These are phyloP conservation scores for Pseudogymnoascus destructans DNA, from an alignment of 2,329 filamentous ascomycete species.

Conservation along the genomic window DNA sequence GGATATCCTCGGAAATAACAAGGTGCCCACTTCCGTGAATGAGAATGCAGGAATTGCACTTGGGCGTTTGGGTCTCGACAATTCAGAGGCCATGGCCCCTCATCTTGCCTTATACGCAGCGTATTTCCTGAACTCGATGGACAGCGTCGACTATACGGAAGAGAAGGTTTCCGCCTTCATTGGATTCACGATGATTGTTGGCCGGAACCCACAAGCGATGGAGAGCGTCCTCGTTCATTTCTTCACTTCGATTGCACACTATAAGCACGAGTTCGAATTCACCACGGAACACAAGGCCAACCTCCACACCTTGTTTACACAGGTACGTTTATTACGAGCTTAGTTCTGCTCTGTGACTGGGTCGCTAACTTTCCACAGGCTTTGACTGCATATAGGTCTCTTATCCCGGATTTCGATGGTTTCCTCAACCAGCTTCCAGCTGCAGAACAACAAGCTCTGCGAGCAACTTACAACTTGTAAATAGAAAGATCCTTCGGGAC, in stretches of 20 bases:
- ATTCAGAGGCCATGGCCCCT: slow-evolving; percentile 61
- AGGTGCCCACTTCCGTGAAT: slow-evolving; percentile 72
- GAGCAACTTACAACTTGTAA: slow-evolving; percentile 25
- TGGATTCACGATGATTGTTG: slow-evolving; percentile 75
- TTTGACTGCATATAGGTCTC: slow-evolving; percentile 38
- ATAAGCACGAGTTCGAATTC: slow-evolving; percentile 48
- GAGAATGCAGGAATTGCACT: slow-evolving; percentile 94
- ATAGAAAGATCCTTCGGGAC: slow-evolving; percentile 18
- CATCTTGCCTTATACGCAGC: slow-evolving; percentile 69
- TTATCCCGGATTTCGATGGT: slow-evolving; percentile 40
- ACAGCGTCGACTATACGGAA: slow-evolving; percentile 72
- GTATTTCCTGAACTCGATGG: slow-evolving; percentile 70
- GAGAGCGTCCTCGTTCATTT: slow-evolving; percentile 72
- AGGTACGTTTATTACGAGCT: slow-evolving; percentile 17
- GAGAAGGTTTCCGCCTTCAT: slow-evolving; percentile 91
- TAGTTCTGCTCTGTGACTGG: background rate
- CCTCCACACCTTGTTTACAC: slow-evolving; percentile 23
- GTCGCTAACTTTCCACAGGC: slow-evolving; percentile 28
- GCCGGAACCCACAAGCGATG: slow-evolving; percentile 81
- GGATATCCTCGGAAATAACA: slow-evolving; percentile 71
- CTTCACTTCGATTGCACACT: slow-evolving; percentile 72
- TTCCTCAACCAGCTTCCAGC: slow-evolving; percentile 29
- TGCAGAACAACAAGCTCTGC: slow-evolving; percentile 17
- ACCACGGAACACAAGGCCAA: slow-evolving; percentile 18
- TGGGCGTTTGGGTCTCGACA: slow-evolving; percentile 72